phyloP scores from a whole-genome alignment of 306 rosid species.

The Malus sieversii region DNA sequence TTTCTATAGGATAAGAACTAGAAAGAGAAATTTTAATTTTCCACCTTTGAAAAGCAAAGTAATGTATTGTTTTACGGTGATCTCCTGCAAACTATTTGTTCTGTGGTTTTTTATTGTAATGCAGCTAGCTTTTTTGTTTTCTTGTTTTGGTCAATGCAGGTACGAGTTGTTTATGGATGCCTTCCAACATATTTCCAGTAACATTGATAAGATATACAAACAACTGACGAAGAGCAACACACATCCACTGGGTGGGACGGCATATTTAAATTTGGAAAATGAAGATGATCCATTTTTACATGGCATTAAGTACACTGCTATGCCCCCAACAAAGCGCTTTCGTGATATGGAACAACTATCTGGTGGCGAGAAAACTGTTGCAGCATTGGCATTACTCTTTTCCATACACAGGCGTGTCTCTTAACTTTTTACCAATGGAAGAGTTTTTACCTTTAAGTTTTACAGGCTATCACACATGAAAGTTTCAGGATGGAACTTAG shows the following conservation, averaged over 20 bases:
- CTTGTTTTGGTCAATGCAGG: conserved; percentile 37
- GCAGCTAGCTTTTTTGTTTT: conserved; percentile 12
- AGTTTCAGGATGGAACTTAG: neutral
- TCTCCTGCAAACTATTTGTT: neutral
- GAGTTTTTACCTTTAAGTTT: neutral
- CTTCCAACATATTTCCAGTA: conserved; percentile 72
- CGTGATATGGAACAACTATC: conserved; percentile 98
- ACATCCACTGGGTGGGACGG: conserved; percentile 90
- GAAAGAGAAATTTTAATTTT: neutral
- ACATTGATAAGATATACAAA: conserved; percentile 85
- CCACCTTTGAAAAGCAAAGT: neutral
- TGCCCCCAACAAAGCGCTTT: conserved; percentile 99
- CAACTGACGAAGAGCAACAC: conserved; percentile 88
- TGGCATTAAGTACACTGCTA: conserved; percentile 93
- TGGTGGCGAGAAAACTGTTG: conserved; percentile 98
- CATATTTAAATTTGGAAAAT: conserved; percentile 87
- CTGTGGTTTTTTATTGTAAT: neutral
- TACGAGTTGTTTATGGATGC: conserved; percentile 82
- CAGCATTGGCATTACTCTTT: conserved; percentile 91
- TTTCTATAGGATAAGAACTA: neutral
- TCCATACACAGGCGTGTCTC: conserved; percentile 79
- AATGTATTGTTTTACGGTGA: neutral
- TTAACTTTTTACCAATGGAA: neutral
- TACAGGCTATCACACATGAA: no score
- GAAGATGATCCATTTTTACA: conserved; percentile 95